Evolutionary conservation across 345 rosid species (phyloP).

Genomic region (Acer yangbiense): DNA sequence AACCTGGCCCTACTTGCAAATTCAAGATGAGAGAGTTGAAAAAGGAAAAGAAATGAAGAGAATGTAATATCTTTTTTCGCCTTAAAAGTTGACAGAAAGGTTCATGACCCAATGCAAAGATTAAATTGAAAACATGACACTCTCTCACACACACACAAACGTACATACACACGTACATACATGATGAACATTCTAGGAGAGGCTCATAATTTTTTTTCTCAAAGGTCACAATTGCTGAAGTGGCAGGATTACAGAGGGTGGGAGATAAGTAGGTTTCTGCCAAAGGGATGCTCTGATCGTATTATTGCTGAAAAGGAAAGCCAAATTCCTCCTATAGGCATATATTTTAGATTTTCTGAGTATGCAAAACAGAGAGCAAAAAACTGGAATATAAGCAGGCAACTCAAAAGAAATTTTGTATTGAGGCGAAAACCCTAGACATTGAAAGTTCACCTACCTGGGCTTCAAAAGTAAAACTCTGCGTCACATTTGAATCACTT

Average conservation of each 20-base stretch:
- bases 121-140: background rate
- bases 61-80: background rate
- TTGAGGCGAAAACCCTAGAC: background rate
- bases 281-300: too few species aligned
- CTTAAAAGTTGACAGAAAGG: background rate
- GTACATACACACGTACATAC: background rate
- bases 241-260: too few species aligned
- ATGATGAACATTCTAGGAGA: background rate
- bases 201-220: background rate
- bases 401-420: background rate
- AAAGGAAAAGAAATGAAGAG: background rate
- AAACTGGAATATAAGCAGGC: background rate
- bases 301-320: too few species aligned
- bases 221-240: too few species aligned
- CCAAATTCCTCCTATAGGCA: too few species aligned
- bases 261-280: too few species aligned
- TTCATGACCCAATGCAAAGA: background rate
- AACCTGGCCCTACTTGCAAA: background rate
- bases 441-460: conserved; percentile 53
- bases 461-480: conserved; percentile 87
- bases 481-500: conserved; percentile 44
- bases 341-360: background rate
- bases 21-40: conserved; percentile 9
- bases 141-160: background rate
- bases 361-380: conserved; percentile 6